These are phyloP conservation scores for Amphibolis antarctica DNA, from an alignment of 106 monocot genomes.

Conservation along the genomic window DNA sequence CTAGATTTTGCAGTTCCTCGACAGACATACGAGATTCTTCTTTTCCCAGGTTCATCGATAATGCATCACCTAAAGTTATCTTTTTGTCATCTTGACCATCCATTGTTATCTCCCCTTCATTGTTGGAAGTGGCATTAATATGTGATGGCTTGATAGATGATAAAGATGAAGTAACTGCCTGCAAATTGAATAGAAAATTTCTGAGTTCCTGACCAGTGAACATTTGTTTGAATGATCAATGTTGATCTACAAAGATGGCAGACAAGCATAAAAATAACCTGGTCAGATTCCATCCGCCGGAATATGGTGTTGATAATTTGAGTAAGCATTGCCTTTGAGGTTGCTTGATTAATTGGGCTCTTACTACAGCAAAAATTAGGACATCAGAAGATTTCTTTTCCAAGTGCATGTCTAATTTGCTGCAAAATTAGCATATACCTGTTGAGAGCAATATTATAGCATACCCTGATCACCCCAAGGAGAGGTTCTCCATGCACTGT, in stretches of 20 bases:
- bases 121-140: constrained; percentile 18
- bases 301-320: constrained; percentile 93
- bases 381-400: constrained; percentile 1
- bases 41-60: constrained; percentile 38
- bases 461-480: constrained; percentile 74
- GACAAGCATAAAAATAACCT: constrained; percentile 21
- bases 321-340: constrained; percentile 95
- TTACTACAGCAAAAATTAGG: constrained; percentile 40
- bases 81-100: constrained; percentile 53
- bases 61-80: constrained; percentile 59
- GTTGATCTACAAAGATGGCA: neutral
- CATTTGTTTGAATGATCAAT: neutral
- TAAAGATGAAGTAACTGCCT: constrained; percentile 18
- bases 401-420: neutral
- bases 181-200: constrained; percentile 3
- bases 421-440: constrained; percentile 26
- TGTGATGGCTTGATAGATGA: constrained; percentile 8
- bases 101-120: constrained; percentile 38
- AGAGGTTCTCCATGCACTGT: constrained; percentile 94
- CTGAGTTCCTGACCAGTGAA: neutral
- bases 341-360: constrained; percentile 92
- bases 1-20: constrained; percentile 82
- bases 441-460: constrained; percentile 96
- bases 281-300: constrained; percentile 86
- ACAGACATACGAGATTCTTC: constrained; percentile 51